Evolutionary conservation across 106 monocot species (phyloP), one percentile per base, ranked within the genome.

Genomic region (Apostasia ramifera): DNA sequence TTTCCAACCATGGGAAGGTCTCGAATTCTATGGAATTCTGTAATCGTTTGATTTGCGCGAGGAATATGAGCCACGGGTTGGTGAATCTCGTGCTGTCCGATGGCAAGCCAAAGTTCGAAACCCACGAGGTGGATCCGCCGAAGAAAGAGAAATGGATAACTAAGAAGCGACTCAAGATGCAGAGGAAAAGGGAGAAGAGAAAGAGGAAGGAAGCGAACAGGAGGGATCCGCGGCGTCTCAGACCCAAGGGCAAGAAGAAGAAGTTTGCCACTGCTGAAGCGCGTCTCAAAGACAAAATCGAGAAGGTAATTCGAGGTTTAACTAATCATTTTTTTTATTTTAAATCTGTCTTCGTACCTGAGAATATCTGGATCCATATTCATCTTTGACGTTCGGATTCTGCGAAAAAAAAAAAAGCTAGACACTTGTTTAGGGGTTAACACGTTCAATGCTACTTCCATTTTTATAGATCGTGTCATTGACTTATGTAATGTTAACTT

Each of bases 181-280:
- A 89, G 81, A 64, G 93, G 83, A 86, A 79, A 77, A 74, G 86
- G 71, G 93, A 93, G 79, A 93, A 84, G 81, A 76, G 65, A 75
- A 93, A 81, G 86, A 59, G 88, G 81, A 86, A 70, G 79, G 88
- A 86, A 67, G 89, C 83, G 2, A 93, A 89, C 69, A 81, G 61
- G 74, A 81, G 70, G 49, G 88, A 93, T 43, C 93, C 93, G 0
- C 73, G 93, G 11, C 56, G 83, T 37, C 69, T 93, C 8, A 49
- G 81, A 51, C 82, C 82, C 0, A 93, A 86, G 71, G 84, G 93
- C 38, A 81, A 71, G 89, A 86, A 78, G 71, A 66, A 66, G 6
- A 83, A 77, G 72, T 89, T 89, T 53, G 72, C 83, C 39, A 79
- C 74, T 26, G 75, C 89, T 7, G 93, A 81, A 64, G 81, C 73